Evolutionary conservation across 2,329 filamentous ascomycete genomes (phyloP), one percentile per base, ranked within the genome.

Genomic region (Penicillium hordei): DNA sequence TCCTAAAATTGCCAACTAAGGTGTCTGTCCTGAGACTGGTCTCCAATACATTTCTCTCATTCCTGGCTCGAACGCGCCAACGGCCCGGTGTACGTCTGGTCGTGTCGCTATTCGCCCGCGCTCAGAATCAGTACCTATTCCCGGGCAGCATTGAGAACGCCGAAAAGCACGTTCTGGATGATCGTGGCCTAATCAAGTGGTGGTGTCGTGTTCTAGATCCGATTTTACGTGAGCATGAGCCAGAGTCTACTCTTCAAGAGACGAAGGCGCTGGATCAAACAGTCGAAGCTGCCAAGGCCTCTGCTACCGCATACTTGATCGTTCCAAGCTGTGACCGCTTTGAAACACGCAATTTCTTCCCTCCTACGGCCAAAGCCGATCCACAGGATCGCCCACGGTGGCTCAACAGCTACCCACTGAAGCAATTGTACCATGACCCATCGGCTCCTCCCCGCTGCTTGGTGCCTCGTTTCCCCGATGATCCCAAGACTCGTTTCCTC

Each of bases 121-220:
- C 94, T 0, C 94, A 97, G 72, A 87, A 89, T 51, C 94, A 97
- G 70, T 99, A 99, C 67, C 83, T 99, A 15, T 99, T 97, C 71
- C 93, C 94, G 0, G 91, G 91, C 0, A 97, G 93, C 69, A 86
- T 92, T 39, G 88, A 96, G 59, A 93, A 97, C 72, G 75, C 77
- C 19, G 84, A 85, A 2, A 99, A 99, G 72, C 94, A 99, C 77
- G 89, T 99, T 0, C 79, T 97, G 9, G 91, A 96, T 67, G 94
- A 99, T 68, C 83, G 92, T 33, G 91, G 90, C 0, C 79, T 99
- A 51, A 90, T 99, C 21, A 91, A 88, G 68, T 99, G 94, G 94
- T 99, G 94, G 94, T 96, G 92, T 70, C 88, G 86, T 17, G 90
- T 93, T 12, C 77, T 97, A 13, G 89, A 97, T 69, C 89, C 90